These are phyloP conservation scores for Teratosphaeria destructans DNA, from an alignment of 2,329 filamentous ascomycete genomes.

Conservation along the genomic window DNA sequence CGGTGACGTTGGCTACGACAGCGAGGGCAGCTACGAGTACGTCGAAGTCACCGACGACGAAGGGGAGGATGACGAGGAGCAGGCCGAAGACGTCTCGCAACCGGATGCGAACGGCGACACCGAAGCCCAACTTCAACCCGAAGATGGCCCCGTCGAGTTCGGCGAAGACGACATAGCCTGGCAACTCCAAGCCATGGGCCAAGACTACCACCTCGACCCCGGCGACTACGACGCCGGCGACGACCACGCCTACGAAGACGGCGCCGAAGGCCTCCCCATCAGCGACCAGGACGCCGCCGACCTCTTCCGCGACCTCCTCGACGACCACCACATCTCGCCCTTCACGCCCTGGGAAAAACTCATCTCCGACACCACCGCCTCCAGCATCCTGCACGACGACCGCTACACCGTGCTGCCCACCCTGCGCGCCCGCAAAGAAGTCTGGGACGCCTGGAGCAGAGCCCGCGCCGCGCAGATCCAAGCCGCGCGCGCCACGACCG, in stretches of 20 bases:
- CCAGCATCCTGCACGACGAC: conserved; percentile 69
- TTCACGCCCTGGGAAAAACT: conserved; percentile 88
- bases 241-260: conserved; percentile 53
- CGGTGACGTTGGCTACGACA: conserved; percentile 41
- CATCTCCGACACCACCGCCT: conserved; percentile 54
- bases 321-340: conserved; percentile 72
- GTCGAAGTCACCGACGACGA: conserved; percentile 58
- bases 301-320: conserved; percentile 75
- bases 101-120: conserved; percentile 53
- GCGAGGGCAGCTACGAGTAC: conserved; percentile 63
- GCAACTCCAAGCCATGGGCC: conserved; percentile 81
- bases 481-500: conserved; percentile 46
- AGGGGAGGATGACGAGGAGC: conserved; percentile 33
- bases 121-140: conserved; percentile 50
- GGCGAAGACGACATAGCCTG: conserved; percentile 90
- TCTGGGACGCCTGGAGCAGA: conserved; percentile 73
- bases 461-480: conserved; percentile 64
- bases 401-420: conserved; percentile 76
- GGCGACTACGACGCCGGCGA: conserved; percentile 63
- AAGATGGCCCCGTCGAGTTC: conserved; percentile 59
- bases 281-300: conserved; percentile 65
- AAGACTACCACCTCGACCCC: conserved; percentile 68
- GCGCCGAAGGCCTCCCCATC: conserved; percentile 56
- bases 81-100: conserved; percentile 30
- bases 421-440: conserved; percentile 71